Percentiles rank a stretch among this genome's conserved stretches.
phyloP scores from a whole-genome alignment of 345 rosid genomes.

The Hibiscus syriacus region DNA sequence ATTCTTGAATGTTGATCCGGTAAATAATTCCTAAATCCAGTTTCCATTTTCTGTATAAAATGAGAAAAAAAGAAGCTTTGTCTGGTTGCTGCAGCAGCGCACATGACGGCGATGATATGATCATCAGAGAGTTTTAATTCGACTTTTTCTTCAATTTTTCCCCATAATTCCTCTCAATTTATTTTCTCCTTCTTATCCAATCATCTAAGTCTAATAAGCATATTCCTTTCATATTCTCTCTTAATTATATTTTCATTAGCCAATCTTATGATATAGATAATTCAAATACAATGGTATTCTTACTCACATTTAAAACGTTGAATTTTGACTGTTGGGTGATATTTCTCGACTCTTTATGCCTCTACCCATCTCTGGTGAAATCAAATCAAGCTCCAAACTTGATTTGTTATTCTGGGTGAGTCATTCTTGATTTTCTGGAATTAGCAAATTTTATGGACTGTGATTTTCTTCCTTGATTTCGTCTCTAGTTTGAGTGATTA shows the following conservation, averaged over 20 bases:
- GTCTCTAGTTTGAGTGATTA: too few species aligned
- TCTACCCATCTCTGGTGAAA: not conserved
- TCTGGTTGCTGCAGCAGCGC: not conserved
- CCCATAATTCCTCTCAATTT: not conserved
- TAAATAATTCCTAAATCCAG: too few species aligned
- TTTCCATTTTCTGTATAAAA: too few species aligned
- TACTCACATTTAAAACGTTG: not conserved
- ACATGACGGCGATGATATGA: not conserved
- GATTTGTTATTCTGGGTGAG: not conserved
- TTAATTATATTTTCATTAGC: not conserved
- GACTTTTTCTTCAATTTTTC: not conserved
- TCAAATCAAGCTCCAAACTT: not conserved
- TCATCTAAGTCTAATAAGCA: not conserved
- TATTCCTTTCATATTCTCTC: too few species aligned
- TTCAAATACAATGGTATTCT: too few species aligned
- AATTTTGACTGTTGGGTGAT: not conserved
- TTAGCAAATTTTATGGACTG: not conserved
- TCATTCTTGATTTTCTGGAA: too few species aligned
- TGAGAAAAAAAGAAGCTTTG: not conserved
- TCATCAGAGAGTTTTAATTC: not conserved
- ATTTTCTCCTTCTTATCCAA: constrained; percentile 3
- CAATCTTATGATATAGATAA: not conserved
- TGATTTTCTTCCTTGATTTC: too few species aligned
- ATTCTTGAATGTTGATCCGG: too few species aligned
- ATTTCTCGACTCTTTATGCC: too few species aligned